Percentiles rank a stretch among this genome's conserved stretches.
phyloP scores from a whole-genome alignment of 176 grass and related monocot genomes.

The Oryza officinalis region DNA sequence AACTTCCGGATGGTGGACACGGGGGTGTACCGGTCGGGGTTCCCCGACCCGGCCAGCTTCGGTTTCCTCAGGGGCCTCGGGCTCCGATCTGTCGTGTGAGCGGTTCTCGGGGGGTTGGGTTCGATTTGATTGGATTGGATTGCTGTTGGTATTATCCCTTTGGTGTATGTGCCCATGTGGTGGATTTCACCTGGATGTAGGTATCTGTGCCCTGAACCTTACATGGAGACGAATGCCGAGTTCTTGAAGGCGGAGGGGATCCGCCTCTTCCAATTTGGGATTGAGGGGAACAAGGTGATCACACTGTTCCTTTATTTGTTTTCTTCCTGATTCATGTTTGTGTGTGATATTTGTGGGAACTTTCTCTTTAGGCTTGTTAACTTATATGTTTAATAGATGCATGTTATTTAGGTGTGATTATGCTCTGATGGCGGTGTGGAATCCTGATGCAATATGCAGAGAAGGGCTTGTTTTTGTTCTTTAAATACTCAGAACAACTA shows the following conservation, averaged over 20 bases:
- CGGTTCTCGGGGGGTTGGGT: background rate
- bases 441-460: background rate
- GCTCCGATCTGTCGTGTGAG: slow-evolving; percentile 54
- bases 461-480: background rate
- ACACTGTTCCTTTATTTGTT: background rate
- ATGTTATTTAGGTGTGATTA: background rate
- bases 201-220: slow-evolving; percentile 63
- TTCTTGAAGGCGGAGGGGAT: slow-evolving; percentile 55
- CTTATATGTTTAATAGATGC: background rate
- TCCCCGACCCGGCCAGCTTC: slow-evolving; percentile 31
- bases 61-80: slow-evolving; percentile 28
- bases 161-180: background rate
- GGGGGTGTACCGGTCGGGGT: slow-evolving; percentile 46
- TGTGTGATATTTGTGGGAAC: background rate
- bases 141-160: background rate
- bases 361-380: background rate
- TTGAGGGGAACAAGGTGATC: slow-evolving; percentile 65
- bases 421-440: background rate
- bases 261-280: slow-evolving; percentile 64
- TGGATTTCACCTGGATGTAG: slow-evolving; percentile 21
- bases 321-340: background rate
- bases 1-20: slow-evolving; percentile 46
- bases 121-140: background rate
- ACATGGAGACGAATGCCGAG: slow-evolving; percentile 46
- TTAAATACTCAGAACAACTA: background rate